Base-by-base conservation (phyloP, 2,329 filamentous ascomycete genomes). In the Fusarium illudens region DNA sequence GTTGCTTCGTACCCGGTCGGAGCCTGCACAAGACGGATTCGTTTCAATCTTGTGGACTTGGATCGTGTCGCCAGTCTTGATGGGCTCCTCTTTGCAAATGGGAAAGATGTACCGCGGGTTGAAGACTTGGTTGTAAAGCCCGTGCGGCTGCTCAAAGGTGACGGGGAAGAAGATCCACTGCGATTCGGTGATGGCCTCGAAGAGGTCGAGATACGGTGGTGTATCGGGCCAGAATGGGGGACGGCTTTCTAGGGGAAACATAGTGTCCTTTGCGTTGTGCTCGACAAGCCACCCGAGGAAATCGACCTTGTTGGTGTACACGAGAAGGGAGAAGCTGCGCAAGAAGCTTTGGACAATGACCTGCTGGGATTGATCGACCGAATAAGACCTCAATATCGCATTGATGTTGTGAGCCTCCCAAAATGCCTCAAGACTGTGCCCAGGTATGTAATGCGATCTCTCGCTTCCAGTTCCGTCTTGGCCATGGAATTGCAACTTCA, bases 161-260 rank as follows among this genome's bases (percentile, higher is more conserved):
- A 58, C 29, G 1, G 59, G 53, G 19, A 62, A 62, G 42, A 62
- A 62, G 1, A 48, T 62, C 59, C 59, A 62, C 10, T 62, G 53
- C 1, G 6, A 30, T 20, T 48, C 4, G n/a, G 19, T 8, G 30
- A 58, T 34, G 3, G n/a, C 4, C 2, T 52, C 4, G 10, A 32
- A 39, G 4, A 62, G 22, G 4, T 15, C 5, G 19, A 3, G 1
- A 33, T 33, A 27, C 6, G 11, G 1, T 7, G 46, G 44, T 0
- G 20, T n/a, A 37, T 58, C 42, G 6, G 53, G 13, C 50, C 36
- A 62, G 22, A 1, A 19, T 6, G 19, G 4, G 5, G 44, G 53
- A 12, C 5, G 25, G 3, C 19, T 9, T 10, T 44, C 9, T 4
- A 52, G 34, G 3, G 59, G 59, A 9, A 58, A 62, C 1, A 3